These are phyloP conservation scores for Amaranthus tricolor DNA, from an alignment of 179 eudicot genomes.

Conservation along the genomic window DNA sequence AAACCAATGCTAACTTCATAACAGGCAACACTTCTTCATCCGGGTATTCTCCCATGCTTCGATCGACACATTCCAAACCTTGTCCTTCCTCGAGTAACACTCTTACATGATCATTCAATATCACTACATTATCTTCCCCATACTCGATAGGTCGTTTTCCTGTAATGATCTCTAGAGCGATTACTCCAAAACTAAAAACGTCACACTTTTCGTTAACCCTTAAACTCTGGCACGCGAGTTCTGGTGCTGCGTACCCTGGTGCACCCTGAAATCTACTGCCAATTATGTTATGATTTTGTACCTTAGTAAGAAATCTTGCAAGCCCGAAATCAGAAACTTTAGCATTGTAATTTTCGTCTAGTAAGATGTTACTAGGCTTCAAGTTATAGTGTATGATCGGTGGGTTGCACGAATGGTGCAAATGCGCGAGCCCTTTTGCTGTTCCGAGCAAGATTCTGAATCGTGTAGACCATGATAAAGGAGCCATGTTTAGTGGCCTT, in stretches of 20 bases:
- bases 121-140: conserved; percentile 77
- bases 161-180: conserved; percentile 78
- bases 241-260: conserved; percentile 88
- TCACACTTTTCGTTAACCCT: conserved; percentile 93
- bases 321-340: conserved; percentile 86
- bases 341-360: conserved; percentile 68
- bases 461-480: conserved; percentile 65
- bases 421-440: conserved; percentile 80
- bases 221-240: conserved; percentile 82
- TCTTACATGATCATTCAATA: conserved; percentile 78
- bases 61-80: conserved; percentile 76
- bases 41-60: conserved; percentile 67
- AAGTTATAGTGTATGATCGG: conserved; percentile 85
- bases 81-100: conserved; percentile 74
- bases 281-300: conserved; percentile 45
- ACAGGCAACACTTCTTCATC: conserved; percentile 90
- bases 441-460: conserved; percentile 74
- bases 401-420: conserved; percentile 84
- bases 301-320: conserved; percentile 54
- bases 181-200: conserved; percentile 76
- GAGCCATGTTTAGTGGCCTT: conserved; percentile 41
- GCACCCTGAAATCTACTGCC: conserved; percentile 77
- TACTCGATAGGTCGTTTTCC: conserved; percentile 84
- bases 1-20: conserved; percentile 81
- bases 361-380: conserved; percentile 78